Base-by-base conservation (phyloP, 495 filamentous ascomycete species). In the Aspergillus diversus region DNA sequence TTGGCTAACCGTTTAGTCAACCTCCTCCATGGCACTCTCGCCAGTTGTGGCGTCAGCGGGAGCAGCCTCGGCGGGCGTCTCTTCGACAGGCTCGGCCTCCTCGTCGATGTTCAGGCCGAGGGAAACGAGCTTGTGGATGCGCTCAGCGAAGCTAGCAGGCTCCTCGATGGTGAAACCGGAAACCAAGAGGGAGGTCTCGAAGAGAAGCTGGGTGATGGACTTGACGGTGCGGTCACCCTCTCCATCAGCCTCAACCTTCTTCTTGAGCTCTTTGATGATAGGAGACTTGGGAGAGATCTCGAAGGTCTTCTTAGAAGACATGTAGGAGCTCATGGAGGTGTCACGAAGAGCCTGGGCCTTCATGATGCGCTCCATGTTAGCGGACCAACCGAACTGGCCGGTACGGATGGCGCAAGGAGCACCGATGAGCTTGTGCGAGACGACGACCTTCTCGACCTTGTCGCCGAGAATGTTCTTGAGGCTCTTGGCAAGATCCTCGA, bases 341-440 rank as follows among this genome's bases (percentile, higher is more conserved):
- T 99, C 95, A 83, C 95, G 96, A 69, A 99, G 92, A 77, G 95
- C 95, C 86, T 99, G 95, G 35, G 95, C 96, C 89, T 99, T 99
- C 95, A 99, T 99, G 88, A 99, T 99, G 85, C 95, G 96, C 89
- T 99, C 95, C 95, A 99, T 99, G 87, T 99, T 99, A 76, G 95
- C 95, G 47, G 93, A 97, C 95, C 95, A 99, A 82, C 95, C 95
- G 80, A 99, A 99, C 84, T 99, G 95, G 73, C 96, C 95, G 69
- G 95, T 99, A 80, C 95, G 95, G 84, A 99, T 98, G 77, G 95
- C 95, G 81, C 96, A 98, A 75, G 95, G 95, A 64, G 96, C 82
- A 73, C 92, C 93, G 71, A 92, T 84, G 57, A 99, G 89, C 89
- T 98, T 98, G 92, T 97, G 92, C 69, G 89, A 92, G 76, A 99